These are phyloP conservation scores for Lolium multiflorum DNA, from an alignment of 176 grass and related monocot species.

Conservation along the genomic window DNA sequence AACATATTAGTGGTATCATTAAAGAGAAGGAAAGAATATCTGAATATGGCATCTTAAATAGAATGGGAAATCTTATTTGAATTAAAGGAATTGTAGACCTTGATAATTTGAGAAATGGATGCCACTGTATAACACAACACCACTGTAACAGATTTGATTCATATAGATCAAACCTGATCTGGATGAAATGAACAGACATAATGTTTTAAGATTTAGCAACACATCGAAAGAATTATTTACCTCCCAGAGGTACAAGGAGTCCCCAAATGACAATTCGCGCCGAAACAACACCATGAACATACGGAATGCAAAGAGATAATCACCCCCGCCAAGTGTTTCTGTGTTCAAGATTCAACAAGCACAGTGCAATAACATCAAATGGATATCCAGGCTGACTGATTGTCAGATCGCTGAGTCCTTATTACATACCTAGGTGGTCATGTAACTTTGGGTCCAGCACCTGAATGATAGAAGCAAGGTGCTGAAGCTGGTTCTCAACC, in stretches of 20 bases:
- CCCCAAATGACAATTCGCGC: constrained; percentile 94
- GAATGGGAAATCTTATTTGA: constrained; percentile 14
- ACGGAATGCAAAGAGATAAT: constrained; percentile 97
- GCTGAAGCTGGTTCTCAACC: constrained; percentile 89
- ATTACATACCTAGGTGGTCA: constrained; percentile 84
- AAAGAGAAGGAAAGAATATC: constrained; percentile 12
- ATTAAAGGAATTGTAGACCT: background rate
- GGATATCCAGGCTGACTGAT: constrained; percentile 13
- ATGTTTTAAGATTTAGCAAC: background rate
- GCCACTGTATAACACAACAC: background rate
- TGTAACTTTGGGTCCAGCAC: constrained; percentile 96
- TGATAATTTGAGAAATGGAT: constrained; percentile 18
- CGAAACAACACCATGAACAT: constrained; percentile 99
- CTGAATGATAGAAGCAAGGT: constrained; percentile 93
- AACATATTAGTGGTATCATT: background rate
- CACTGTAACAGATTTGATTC: background rate
- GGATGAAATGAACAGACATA: background rate
- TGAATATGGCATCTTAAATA: constrained; percentile 28
- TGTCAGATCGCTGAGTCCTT: constrained; percentile 21
- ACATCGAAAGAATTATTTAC: constrained; percentile 47
- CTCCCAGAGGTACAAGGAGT: constrained; percentile 98
- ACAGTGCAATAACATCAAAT: constrained; percentile 42
- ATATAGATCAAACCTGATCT: constrained; percentile 2
- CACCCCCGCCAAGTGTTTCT: constrained; percentile 96
- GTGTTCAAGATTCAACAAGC: constrained; percentile 36